phyloP scores from a whole-genome alignment of 2,329 filamentous ascomycete genomes.

The Colletotrichum musicola region DNA sequence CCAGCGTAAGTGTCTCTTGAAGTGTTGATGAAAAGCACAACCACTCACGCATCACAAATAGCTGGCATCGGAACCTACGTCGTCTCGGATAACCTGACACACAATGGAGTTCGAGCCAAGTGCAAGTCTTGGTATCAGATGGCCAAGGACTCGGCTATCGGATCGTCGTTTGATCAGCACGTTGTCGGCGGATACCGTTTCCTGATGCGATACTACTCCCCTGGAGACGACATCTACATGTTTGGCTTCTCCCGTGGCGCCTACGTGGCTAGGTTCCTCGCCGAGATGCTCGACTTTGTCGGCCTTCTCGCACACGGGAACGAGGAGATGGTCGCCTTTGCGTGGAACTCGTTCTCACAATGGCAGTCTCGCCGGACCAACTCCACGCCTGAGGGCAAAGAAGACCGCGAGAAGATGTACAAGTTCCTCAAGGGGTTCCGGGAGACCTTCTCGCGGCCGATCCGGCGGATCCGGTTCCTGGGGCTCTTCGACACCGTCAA shows the following conservation, averaged over 20 bases:
- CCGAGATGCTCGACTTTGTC: slow-evolving; percentile 88
- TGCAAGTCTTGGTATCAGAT: slow-evolving; percentile 77
- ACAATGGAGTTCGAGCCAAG: slow-evolving; percentile 67
- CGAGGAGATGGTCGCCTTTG: slow-evolving; percentile 86
- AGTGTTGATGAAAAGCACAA: not conserved
- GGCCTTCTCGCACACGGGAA: slow-evolving; percentile 85
- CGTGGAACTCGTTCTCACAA: slow-evolving; percentile 84
- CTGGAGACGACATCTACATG: slow-evolving; percentile 76
- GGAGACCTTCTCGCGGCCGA: slow-evolving; percentile 83
- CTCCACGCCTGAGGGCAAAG: slow-evolving; percentile 50
- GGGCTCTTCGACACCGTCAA: slow-evolving; percentile 88
- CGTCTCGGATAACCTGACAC: slow-evolving; percentile 69
- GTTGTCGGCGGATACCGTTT: slow-evolving; percentile 88
- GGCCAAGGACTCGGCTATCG: slow-evolving; percentile 83
- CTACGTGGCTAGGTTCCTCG: slow-evolving; percentile 80
- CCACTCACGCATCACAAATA: slow-evolving; percentile 41
- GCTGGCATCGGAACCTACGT: slow-evolving; percentile 82
- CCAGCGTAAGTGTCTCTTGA: slow-evolving; percentile 60
- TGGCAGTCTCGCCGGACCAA: slow-evolving; percentile 73
- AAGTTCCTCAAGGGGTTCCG: slow-evolving; percentile 83
- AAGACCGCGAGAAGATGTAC: slow-evolving; percentile 73
- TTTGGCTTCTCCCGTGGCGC: slow-evolving; percentile 81
- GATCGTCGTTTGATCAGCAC: slow-evolving; percentile 84
- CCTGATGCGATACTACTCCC: slow-evolving; percentile 78
- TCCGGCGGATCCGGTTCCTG: slow-evolving; percentile 79